Percentiles rank a stretch among this genome's conserved stretches.
Evolutionary conservation across 495 filamentous ascomycete species (phyloP).

Genomic region (Hypoxylon subgilvum): DNA sequence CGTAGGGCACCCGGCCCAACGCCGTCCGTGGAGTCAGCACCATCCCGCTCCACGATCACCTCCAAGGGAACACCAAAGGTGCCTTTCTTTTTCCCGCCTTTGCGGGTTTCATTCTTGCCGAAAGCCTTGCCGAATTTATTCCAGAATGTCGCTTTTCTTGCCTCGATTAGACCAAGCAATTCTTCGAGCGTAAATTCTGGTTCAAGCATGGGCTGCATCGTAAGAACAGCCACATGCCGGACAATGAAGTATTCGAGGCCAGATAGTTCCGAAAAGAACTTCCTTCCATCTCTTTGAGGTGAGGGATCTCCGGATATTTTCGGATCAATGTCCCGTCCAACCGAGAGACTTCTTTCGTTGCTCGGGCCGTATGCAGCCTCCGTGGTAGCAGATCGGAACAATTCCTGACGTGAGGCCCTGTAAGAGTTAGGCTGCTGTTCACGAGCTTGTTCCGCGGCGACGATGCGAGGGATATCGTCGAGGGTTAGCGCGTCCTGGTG

Average conservation of each 20-base stretch:
- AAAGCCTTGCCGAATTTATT: conserved; percentile 97
- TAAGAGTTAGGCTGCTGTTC: conserved; percentile 78
- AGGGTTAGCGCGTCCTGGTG: conserved; percentile 88
- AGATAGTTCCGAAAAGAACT: conserved; percentile 95
- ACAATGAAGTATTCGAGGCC: conserved; percentile 97
- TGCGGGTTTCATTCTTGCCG: conserved; percentile 74
- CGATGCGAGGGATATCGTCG: conserved; percentile 97
- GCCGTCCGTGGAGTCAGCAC: conserved; percentile 93
- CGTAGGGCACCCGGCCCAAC: conserved; percentile 89
- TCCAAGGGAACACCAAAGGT: conserved; percentile 89
- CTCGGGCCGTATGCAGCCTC: conserved; percentile 73
- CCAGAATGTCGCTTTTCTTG: conserved; percentile 93
- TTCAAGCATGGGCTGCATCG: conserved; percentile 92
- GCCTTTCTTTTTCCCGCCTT: conserved; percentile 86
- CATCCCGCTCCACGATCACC: conserved; percentile 86
- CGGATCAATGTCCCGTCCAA: conserved; percentile 63
- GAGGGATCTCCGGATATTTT: conserved; percentile 52
- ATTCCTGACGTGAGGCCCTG: conserved; percentile 74
- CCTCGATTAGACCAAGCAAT: conserved; percentile 91
- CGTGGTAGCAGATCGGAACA: conserved; percentile 67
- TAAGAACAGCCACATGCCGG: conserved; percentile 89
- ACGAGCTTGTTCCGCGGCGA: conserved; percentile 91
- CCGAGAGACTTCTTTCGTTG: conserved; percentile 78
- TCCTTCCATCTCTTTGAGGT: conserved; percentile 64
- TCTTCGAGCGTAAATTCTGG: conserved; percentile 92